Percentiles rank a stretch among this genome's conserved stretches.
Conservation (phyloP, 768 basidiomycete species). For the Phaeolepiota aurea region DNA sequence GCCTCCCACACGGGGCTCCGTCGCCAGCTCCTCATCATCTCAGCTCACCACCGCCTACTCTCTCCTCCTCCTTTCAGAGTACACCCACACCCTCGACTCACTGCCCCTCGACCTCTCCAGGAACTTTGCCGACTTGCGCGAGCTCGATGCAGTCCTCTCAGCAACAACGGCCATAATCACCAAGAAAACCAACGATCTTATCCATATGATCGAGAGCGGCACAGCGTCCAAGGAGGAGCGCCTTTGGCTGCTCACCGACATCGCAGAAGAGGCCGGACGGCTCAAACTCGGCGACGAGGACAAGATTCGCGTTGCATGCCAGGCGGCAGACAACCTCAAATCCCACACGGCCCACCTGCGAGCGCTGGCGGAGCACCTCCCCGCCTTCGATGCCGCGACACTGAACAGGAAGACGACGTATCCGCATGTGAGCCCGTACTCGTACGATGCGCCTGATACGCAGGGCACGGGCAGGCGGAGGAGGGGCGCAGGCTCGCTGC, state of each 20-base stretch:
- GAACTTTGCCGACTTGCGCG: slow-evolving; percentile 91
- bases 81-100: slow-evolving; percentile 87
- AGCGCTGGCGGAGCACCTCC: slow-evolving; percentile 52
- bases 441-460: slow-evolving; percentile 53
- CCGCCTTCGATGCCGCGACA: slow-evolving; percentile 49
- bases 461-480: slow-evolving; percentile 60
- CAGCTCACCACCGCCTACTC: slow-evolving; percentile 45
- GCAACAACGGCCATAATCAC: slow-evolving; percentile 79
- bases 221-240: slow-evolving; percentile 57
- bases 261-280: slow-evolving; percentile 87
- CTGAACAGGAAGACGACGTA: slow-evolving; percentile 62
- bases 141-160: slow-evolving; percentile 96
- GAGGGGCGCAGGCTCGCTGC: slow-evolving; percentile 47
- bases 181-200: slow-evolving; percentile 67
- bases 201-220: slow-evolving; percentile 65
- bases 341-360: slow-evolving; percentile 53
- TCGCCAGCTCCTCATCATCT: slow-evolving; percentile 15
- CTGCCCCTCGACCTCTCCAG: slow-evolving; percentile 92
- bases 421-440: slow-evolving; percentile 65
- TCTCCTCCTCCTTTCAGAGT: slow-evolving; percentile 68
- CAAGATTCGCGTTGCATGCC: slow-evolving; percentile 92
- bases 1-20: slow-evolving; percentile 25
- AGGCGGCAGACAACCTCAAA: slow-evolving; percentile 83
- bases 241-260: slow-evolving; percentile 81
- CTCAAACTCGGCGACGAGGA: slow-evolving; percentile 95